Conservation (phyloP, 2,329 filamentous ascomycete species). For the Cladorrhinum sp. region DNA sequence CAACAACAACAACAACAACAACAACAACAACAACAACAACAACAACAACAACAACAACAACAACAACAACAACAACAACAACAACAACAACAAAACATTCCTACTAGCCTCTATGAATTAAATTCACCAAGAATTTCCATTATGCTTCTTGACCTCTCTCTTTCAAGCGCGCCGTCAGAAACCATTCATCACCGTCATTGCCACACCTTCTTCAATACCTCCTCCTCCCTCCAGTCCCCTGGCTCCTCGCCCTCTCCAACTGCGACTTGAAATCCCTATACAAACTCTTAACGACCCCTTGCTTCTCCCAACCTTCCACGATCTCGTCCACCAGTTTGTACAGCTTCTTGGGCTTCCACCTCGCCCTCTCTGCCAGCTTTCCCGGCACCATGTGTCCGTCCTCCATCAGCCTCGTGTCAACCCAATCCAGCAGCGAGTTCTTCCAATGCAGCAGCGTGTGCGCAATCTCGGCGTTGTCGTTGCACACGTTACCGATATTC, state of each 20-base stretch:
- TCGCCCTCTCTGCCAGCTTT: constrained; percentile 59
- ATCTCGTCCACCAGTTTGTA: constrained; percentile 60
- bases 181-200: too few relatives aligned
- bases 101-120: too few relatives aligned
- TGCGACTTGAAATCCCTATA: constrained; percentile 64
- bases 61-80: too few relatives aligned
- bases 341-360: constrained; percentile 57
- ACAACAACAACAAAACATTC: too few relatives aligned
- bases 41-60: too few relatives aligned
- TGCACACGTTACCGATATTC: constrained; percentile 40
- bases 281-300: constrained; percentile 57
- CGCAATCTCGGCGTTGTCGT: constrained; percentile 59
- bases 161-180: too few relatives aligned
- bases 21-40: too few relatives aligned
- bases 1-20: too few relatives aligned
- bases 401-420: constrained; percentile 57
- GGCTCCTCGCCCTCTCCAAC: constrained; percentile 55
- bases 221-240: constrained; percentile 32
- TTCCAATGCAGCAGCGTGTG: constrained; percentile 76
- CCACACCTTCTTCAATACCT: too few relatives aligned
- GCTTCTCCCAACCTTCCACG: constrained; percentile 60
- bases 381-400: constrained; percentile 54
- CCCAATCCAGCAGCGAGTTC: constrained; percentile 68
- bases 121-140: too few relatives aligned
- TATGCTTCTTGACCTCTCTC: too few relatives aligned